Evolutionary conservation across 139 green algal genomes (phyloP), one percentile per base, ranked within the genome.

Genomic region (Ostreobium quekettii): DNA sequence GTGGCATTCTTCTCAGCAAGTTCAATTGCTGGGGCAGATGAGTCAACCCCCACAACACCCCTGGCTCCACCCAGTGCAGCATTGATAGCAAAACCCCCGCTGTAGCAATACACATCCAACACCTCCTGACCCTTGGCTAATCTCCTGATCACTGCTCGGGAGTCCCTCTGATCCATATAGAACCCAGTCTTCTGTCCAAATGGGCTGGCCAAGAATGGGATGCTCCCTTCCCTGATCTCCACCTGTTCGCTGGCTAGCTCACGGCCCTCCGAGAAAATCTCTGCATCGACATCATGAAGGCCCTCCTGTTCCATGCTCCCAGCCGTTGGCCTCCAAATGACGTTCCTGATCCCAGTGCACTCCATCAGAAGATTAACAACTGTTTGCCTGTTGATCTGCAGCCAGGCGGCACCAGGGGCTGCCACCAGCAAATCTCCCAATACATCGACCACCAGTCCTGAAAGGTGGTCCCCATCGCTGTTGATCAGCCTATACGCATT

Each of bases 31-130:
- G 74, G 1, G 0, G 69, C 63, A 1, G 81, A 91, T 0, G 80
- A 87, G 72, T 96, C 90, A 1, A 96, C 78, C 0, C 83, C 80
- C 71, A 67, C 46, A 48, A 66, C 72, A 36, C 8, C 26, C 24
- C 58, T 39, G 24, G 63, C 63, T 3, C 64, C 63, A 19, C 64
- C 80, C 1, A 71, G 48, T 26, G 81, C 78, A 1, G 80, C 82
- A 30, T 73, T 75, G 24, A 88, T 46, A 7, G 80, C 76, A 72
- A 90, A 89, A 4, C 82, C 80, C 8, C 83, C 83, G 4, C 67
- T 90, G 81, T 95, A 98, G 74, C 87, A 96, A 79, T 88, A 98
- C 29, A 96, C 70, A 82, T 98, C 91, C 3, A 97, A 73, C 24
- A 85, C 47, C 0, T 28, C 53, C 76, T 86, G 32, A 79, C 70